Evolutionary conservation across 106 monocot genomes (phyloP).

Genomic region (Phalaenopsis equestris): DNA sequence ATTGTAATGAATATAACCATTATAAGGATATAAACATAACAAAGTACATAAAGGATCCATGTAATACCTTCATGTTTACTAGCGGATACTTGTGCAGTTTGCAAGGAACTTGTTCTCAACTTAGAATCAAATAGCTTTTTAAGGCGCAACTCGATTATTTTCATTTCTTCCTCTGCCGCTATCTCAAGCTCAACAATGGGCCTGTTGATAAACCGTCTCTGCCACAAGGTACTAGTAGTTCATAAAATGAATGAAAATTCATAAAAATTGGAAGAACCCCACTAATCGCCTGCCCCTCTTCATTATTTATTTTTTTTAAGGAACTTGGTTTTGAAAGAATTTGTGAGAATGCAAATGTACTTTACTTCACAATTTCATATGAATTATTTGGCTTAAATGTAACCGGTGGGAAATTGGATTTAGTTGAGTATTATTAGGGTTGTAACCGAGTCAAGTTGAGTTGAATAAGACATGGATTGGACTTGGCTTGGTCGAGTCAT

Average conservation of each 20-base stretch:
- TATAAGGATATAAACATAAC: background rate
- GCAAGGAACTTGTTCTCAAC: slow-evolving; percentile 12
- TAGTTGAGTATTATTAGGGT: no score
- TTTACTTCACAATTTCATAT: no score
- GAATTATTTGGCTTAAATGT: no score
- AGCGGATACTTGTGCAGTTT: slow-evolving; percentile 8
- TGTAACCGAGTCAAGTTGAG: no score
- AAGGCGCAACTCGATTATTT: slow-evolving; percentile 67
- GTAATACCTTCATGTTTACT: slow-evolving; percentile 48
- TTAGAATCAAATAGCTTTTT: slow-evolving; percentile 50
- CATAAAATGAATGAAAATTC: slow-evolving; percentile 2
- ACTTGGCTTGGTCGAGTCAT: no score
- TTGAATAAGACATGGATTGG: no score
- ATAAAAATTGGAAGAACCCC: background rate
- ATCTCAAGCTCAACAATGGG: slow-evolving; percentile 76
- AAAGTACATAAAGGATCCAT: background rate
- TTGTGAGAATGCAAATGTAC: no score
- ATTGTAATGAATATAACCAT: background rate
- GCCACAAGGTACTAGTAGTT: slow-evolving; percentile 12
- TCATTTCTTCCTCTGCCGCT: slow-evolving; percentile 81
- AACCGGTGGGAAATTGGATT: no score
- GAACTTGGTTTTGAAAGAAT: no score
- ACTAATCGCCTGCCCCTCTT: no score
- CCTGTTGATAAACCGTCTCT: slow-evolving; percentile 70
- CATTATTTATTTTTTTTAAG: no score